Conservation (phyloP, 257 asterid species). For the Fraxinus cuspidata region DNA sequence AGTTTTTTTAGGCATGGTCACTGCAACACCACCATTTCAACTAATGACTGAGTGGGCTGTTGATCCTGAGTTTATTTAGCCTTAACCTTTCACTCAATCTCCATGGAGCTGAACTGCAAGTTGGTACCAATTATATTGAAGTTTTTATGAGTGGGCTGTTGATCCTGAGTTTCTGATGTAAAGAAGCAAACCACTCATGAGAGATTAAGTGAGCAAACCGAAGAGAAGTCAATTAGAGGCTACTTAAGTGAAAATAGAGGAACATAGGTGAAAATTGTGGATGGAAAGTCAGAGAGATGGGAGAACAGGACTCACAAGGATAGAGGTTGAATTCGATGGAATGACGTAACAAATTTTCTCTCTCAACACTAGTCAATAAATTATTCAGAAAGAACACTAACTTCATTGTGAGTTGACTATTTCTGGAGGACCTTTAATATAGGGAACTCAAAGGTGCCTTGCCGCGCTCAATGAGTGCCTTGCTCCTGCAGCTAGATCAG, state of each 20-base stretch:
- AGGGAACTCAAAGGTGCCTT: too few species aligned
- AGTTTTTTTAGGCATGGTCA: background rate
- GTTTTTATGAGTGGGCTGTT: too few species aligned
- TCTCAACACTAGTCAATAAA: background rate
- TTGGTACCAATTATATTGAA: background rate
- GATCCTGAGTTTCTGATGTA: background rate
- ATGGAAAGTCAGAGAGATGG: background rate
- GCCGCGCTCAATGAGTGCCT: too few species aligned
- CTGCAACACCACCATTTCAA: background rate
- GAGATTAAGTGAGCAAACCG: background rate
- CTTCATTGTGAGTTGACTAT: too few species aligned
- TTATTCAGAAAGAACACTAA: background rate
- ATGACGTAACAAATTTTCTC: background rate
- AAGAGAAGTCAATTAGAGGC: background rate
- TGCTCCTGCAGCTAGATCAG: too few species aligned
- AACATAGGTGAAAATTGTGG: background rate
- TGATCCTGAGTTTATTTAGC: constrained; percentile 1
- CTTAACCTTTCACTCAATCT: background rate
- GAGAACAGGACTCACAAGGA: background rate
- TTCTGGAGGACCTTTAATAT: too few species aligned
- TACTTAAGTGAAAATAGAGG: background rate
- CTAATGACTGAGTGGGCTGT: background rate
- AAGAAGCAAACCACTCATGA: background rate
- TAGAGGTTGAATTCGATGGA: background rate
- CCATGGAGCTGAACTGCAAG: background rate